Conservation (phyloP, 495 filamentous ascomycete genomes). For the Immersiella caudata region DNA sequence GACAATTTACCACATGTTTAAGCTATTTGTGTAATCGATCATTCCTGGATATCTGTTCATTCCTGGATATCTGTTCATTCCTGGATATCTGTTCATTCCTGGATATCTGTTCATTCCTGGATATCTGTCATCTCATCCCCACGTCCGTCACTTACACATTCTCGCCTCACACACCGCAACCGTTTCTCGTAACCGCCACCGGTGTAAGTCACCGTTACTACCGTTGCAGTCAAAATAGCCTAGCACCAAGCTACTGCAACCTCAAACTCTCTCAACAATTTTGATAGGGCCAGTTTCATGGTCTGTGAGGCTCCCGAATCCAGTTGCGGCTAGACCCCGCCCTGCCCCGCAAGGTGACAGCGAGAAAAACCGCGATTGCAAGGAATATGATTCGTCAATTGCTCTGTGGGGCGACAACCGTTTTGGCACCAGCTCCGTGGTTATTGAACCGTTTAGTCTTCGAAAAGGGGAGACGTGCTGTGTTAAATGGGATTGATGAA, state of each 20-base stretch:
- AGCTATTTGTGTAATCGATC: too few species aligned
- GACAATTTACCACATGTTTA: too few species aligned
- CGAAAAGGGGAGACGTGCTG: too few species aligned
- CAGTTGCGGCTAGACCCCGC: background rate
- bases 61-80: too few species aligned
- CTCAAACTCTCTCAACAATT: slow-evolving; percentile 5
- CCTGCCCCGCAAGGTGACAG: background rate
- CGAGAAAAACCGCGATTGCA: background rate
- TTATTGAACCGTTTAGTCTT: too few species aligned
- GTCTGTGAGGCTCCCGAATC: background rate
- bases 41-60: too few species aligned
- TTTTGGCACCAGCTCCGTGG: background rate
- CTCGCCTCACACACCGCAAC: background rate
- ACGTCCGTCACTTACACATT: too few species aligned
- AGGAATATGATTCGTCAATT: background rate
- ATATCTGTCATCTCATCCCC: too few species aligned
- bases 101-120: too few species aligned
- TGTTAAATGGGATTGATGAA: too few species aligned
- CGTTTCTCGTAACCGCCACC: background rate
- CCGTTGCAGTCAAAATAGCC: background rate
- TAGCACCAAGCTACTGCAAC: background rate
- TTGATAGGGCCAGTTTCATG: background rate
- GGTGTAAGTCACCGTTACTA: background rate
- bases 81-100: too few species aligned
- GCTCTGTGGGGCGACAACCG: background rate